Base-by-base conservation (phyloP, 202 grass and related monocot genomes). In the Panicum virgatum region DNA sequence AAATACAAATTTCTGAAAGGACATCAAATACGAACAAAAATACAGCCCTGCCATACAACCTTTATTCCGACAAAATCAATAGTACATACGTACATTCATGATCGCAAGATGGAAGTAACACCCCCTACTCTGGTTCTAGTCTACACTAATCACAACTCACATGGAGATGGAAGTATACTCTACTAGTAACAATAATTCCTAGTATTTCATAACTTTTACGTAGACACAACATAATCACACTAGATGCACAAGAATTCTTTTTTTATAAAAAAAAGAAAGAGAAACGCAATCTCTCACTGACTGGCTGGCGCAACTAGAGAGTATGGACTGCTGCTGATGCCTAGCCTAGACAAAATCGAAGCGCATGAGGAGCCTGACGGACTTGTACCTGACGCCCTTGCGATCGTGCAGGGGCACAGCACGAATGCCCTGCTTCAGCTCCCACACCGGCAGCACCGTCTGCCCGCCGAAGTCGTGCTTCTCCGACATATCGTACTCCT, bases 381-480 rank as follows among this genome's bases (percentile, higher is more conserved):
- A 93, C 44, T 87, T 93, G 69, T 85, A 93, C 45, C 23, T 72
- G 38, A 32, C 59, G 60, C 93, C 93, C 81, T 91, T 91, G 78
- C 82, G 89, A 47, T 93, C 88, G 4, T 89, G 85, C 77, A 96
- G 81, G 22, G 88, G 69, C 76, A 96, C 84, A 7, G 88, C 86
- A 27, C 90, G 93, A 36, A 96, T 89, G 18, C 93, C 93, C 2
- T 77, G 80, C 83, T 80, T 86, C 68, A 96, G 83, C 82, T 96
- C 93, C 83, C 71, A 87, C 62, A 96, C 77, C 2, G 93, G 93
- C 74, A 96, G 76, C 82, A 84, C 90, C 5, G 86, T 85, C 86
- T 96, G 93, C 63, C 93, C 93, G 1, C 86, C 93, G 9, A 96
- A 93, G 73, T 93, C 86, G 6, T 77, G 79, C 73, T 89, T 96